Evolutionary conservation across 306 rosid genomes (phyloP), one percentile per base, ranked within the genome.

Genomic region (Nissolia schottii): DNA sequence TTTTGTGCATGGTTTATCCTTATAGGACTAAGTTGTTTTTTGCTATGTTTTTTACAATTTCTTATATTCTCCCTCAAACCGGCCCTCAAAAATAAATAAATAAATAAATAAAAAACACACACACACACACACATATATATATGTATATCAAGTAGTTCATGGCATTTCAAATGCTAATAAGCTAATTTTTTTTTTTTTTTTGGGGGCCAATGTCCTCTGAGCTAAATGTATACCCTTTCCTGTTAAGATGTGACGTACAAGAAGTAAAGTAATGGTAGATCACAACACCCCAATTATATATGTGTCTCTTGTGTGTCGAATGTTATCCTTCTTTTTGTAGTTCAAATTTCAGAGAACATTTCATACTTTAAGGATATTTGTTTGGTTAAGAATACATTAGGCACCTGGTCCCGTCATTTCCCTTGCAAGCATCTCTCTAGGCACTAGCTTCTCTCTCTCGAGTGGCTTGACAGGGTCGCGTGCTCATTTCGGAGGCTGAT

Each of bases 361-460:
- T 32, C 4, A 24, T 45, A 45, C 3, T 14, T 64, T 10, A 10
- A 62, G 28, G 50, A 7, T 35, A 54, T 28, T 70, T 65, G 54
- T 45, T 67, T 56, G 41, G 9, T 56, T 77, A 41, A 27, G 71
- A 55, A 50, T 53, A 67, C 67, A 60, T 22, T n/a, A 35, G 31
- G 31, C 40, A 16, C 67, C 63, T 22, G 12, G 27, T 31, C 53
- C 70, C n/a, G n/a, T n/a, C n/a, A n/a, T n/a, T n/a, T n/a, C n/a
- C n/a, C n/a, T n/a, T n/a, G n/a, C n/a, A n/a, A n/a, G n/a, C n/a
- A n/a, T n/a, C n/a, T n/a, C n/a, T n/a, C n/a, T n/a, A n/a, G n/a
- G n/a, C n/a, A n/a, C n/a, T n/a, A n/a, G n/a, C n/a, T n/a, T n/a
- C n/a, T n/a, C n/a, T n/a, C n/a, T n/a, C n/a, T n/a, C n/a, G n/a